Base-by-base conservation (phyloP, 768 basidiomycete species). In the Termitomyces sp. region DNA sequence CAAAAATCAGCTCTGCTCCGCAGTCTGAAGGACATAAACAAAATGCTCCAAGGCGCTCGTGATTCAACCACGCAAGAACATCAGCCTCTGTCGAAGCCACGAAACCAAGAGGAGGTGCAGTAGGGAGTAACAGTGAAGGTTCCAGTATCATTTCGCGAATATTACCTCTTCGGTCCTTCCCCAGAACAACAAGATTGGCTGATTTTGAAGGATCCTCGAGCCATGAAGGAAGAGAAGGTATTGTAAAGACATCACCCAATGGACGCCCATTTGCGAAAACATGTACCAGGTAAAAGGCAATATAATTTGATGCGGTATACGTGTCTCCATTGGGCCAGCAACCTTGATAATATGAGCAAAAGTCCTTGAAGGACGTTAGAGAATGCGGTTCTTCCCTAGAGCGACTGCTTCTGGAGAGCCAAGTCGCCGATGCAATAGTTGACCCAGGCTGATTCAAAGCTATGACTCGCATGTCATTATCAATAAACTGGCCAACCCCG, bases 291-390 rank as follows among this genome's bases (percentile, higher is more conserved):
- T 43, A 44, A 10, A 45, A 35, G 11, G 53, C 43, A 14, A 54
- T n/a, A 17, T 54, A 54, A n/a, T 17, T 54, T 46, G 30, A 6
- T 0, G 53, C 33, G 3, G 35, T 17, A 15, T 54, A 54, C 1
- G 35, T 54, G 35, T 54, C 53, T 19, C 43, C 53, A n/a, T 38
- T n/a, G 35, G 43, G 43, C 53, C 53, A 54, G 4, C 17, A 44
- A 23, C 17, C 43, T 8, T 46, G 43, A 35, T 26, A 45, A 28
- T 47, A 28, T 1, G 21, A 33, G 10, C 53, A 47, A 17, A 54
- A 54, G 6, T 45, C 43, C 5, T 40, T 42, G 14, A 38, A 45
- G 1, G 45, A 54, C 11, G 44, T 46, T 21, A 54, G 19, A 11
- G 33, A 46, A 9, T 21, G 21, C 15, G n/a, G 14, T 30, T 44